phyloP scores from a whole-genome alignment of 208 protist species.

The Blechomonas ayalai region DNA sequence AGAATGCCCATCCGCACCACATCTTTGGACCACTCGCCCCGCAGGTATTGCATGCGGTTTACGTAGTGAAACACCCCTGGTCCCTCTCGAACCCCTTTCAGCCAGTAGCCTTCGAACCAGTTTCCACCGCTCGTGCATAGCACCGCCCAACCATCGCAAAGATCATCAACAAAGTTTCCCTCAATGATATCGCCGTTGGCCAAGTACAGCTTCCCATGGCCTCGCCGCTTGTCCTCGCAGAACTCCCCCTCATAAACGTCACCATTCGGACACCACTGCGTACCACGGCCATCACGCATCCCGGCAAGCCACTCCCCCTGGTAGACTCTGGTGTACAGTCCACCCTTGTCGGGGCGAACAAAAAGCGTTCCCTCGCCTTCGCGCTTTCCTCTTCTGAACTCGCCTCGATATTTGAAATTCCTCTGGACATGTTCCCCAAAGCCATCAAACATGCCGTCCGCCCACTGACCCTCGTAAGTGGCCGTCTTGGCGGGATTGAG shows the following conservation, averaged over 20 bases:
- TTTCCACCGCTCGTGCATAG: constrained; percentile 53
- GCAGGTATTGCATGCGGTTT: constrained; percentile 52
- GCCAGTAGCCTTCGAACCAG: constrained; percentile 88
- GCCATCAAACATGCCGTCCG: constrained; percentile 69
- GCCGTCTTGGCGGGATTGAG: constrained; percentile 68
- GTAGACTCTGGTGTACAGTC: constrained; percentile 75
- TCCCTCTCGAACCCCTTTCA: constrained; percentile 68
- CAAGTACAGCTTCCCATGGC: constrained; percentile 71
- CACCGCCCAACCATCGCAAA: constrained; percentile 71
- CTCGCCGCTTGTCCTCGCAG: constrained; percentile 46
- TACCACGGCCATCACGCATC: constrained; percentile 76
- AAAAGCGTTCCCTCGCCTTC: constrained; percentile 84
- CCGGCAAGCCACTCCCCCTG: constrained; percentile 78
- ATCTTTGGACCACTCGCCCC: constrained; percentile 81
- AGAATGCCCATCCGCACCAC: constrained; percentile 67
- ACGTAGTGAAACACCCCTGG: constrained; percentile 85
- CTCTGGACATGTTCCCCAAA: constrained; percentile 75
- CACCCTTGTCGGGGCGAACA: constrained; percentile 34
- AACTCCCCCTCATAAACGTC: constrained; percentile 89
- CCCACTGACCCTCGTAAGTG: constrained; percentile 89
- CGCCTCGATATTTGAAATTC: constrained; percentile 74
- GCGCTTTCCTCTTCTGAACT: constrained; percentile 65
- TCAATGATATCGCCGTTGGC: constrained; percentile 78
- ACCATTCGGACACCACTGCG: constrained; percentile 70
- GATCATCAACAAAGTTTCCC: constrained; percentile 63